phyloP scores from a whole-genome alignment of 2,329 filamentous ascomycete species.

The Diaporthe humulicola region DNA sequence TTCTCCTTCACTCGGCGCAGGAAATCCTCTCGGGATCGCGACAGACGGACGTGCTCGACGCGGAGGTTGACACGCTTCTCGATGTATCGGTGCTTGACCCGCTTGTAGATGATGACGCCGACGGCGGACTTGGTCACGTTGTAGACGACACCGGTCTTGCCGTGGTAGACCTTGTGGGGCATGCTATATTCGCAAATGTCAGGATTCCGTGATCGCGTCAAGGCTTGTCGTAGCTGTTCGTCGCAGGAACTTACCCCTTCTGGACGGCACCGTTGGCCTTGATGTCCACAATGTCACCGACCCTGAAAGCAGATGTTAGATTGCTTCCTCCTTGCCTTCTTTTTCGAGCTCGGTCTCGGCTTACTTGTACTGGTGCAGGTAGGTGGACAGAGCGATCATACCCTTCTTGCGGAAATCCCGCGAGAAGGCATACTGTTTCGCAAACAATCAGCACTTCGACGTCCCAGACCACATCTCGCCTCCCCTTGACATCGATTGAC shows the following conservation, averaged over 20 bases:
- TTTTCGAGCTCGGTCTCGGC: slow-evolving; percentile 46
- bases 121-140: slow-evolving; percentile 99
- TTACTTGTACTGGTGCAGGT: slow-evolving; percentile 93
- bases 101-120: slow-evolving; percentile 99
- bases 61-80: slow-evolving; percentile 99
- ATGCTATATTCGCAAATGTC: slow-evolving; percentile 72
- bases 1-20: slow-evolving; percentile 96
- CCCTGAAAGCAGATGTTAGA: slow-evolving; percentile 63
- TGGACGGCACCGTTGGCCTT: slow-evolving; percentile 98
- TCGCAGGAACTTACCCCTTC: slow-evolving; percentile 81
- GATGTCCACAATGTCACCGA: slow-evolving; percentile 99
- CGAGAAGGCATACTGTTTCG: slow-evolving; percentile 85
- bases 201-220: slow-evolving; percentile 45
- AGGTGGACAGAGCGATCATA: slow-evolving; percentile 92
- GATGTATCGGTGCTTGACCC: slow-evolving; percentile 99
- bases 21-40: slow-evolving; percentile 97
- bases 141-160: slow-evolving; percentile 98
- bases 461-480: slow-evolving; percentile 28
- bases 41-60: slow-evolving; percentile 95
- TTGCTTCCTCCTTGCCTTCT: slow-evolving; percentile 27
- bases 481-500: slow-evolving; percentile 32
- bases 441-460: slow-evolving; percentile 50
- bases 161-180: slow-evolving; percentile 99
- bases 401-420: slow-evolving; percentile 96
- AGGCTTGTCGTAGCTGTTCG: slow-evolving; percentile 32